A percentile compares a stretch with the other conserved stretches of the same genome.
phyloP scores from a whole-genome alignment of 352 stramenopile genomes.

The Phytophthora foliorum region DNA sequence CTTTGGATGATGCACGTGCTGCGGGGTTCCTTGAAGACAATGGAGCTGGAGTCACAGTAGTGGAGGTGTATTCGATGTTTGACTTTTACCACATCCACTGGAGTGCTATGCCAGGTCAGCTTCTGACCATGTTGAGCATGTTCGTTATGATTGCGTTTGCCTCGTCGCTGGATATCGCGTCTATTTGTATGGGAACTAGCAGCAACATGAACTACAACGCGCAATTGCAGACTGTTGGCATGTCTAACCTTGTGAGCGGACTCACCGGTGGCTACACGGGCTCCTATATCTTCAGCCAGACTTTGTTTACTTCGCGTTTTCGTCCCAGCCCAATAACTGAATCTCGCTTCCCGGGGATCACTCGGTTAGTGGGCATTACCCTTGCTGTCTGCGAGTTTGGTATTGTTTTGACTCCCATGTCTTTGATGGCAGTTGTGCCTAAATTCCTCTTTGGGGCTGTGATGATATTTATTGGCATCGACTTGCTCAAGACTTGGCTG shows the following conservation, averaged over 20 bases:
- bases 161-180: conserved; percentile 95
- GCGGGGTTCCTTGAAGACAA: conserved; percentile 85
- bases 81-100: conserved; percentile 81
- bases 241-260: conserved; percentile 92
- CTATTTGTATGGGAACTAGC: conserved; percentile 95
- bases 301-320: conserved; percentile 88
- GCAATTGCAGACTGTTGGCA: conserved; percentile 95
- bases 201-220: conserved; percentile 94
- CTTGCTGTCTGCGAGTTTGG: conserved; percentile 61
- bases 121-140: conserved; percentile 91
- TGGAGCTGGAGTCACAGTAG: conserved; percentile 40
- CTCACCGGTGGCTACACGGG: conserved; percentile 89
- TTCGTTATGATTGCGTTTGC: conserved; percentile 96
- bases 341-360: conserved; percentile 51
- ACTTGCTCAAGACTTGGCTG: conserved; percentile 92
- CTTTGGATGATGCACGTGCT: conserved; percentile 88
- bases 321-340: conserved; percentile 53
- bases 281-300: conserved; percentile 96
- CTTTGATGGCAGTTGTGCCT: conserved; percentile 93
- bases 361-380: conserved; percentile 72
- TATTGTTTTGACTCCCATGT: conserved; percentile 86
- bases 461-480: conserved; percentile 96
- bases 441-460: conserved; percentile 98
- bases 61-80: conserved; percentile 74
- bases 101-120: conserved; percentile 70